Conservation (phyloP, 805 yeast species). For the Wickerhamiella allomyrinae region DNA sequence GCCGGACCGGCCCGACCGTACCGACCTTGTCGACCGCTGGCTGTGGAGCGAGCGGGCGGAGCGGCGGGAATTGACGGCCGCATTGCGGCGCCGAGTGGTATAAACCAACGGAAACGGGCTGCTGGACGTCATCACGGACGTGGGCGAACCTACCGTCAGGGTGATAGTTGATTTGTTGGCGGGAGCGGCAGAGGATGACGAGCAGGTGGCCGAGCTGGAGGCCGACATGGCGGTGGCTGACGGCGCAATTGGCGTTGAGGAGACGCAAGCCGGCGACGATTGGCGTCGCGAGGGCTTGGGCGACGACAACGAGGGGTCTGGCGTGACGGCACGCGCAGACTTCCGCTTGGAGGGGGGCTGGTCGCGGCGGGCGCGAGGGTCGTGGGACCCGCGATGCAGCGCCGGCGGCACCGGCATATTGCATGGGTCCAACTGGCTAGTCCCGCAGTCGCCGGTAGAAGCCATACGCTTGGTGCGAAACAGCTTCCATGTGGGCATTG, state of each 20-base stretch:
- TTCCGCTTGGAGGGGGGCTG: neutral
- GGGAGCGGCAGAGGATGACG: neutral
- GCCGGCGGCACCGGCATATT: neutral
- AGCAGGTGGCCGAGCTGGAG: too few species aligned
- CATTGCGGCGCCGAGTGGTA: slow-evolving; percentile 1
- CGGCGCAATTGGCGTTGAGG: too few species aligned
- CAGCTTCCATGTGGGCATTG: slow-evolving; percentile 5
- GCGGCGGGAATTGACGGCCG: slow-evolving; percentile 4
- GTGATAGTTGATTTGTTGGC: neutral
- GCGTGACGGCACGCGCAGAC: neutral
- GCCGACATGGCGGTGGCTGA: too few species aligned
- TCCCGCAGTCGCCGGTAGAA: neutral
- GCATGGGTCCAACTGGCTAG: neutral
- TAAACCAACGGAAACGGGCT: neutral
- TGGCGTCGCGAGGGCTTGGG: neutral
- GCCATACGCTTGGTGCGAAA: slow-evolving; percentile 2
- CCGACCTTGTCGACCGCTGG: slow-evolving; percentile 2
- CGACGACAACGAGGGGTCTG: neutral
- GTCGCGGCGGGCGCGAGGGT: neutral
- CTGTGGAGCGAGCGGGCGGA: slow-evolving; percentile 1
- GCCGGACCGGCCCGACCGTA: slow-evolving; percentile 7
- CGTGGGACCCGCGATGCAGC: neutral
- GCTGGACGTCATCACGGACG: neutral
- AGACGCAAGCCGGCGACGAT: too few species aligned
- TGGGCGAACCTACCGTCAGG: neutral